phyloP scores from a whole-genome alignment of 768 basidiomycete genomes.

The Clathrus columnatus region DNA sequence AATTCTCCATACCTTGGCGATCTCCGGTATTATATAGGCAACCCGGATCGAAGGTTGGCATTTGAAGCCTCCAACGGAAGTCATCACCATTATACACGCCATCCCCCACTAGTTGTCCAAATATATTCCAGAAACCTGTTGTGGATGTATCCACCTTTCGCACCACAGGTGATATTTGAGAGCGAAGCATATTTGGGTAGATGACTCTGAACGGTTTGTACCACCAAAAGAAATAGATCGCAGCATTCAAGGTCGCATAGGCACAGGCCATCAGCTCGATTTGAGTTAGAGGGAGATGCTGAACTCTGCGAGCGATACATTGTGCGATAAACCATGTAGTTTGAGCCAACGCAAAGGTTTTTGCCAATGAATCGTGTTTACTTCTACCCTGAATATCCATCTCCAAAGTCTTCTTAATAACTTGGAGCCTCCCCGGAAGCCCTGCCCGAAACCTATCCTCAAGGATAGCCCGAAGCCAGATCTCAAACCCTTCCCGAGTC shows the following conservation, averaged over 20 bases:
- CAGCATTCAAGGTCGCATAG: neutral
- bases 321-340: too few relatives aligned
- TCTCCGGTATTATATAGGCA: neutral
- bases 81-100: neutral
- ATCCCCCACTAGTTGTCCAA: neutral
- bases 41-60: too few relatives aligned
- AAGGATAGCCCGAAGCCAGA: too few relatives aligned
- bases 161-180: neutral
- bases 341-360: too few relatives aligned
- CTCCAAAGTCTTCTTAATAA: too few relatives aligned
- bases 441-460: too few relatives aligned
- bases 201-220: neutral
- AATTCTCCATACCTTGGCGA: slow-evolving; percentile 16
- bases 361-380: too few relatives aligned
- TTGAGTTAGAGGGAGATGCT: slow-evolving; percentile 6
- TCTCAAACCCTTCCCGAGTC: too few relatives aligned
- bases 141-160: neutral
- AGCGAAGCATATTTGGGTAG: slow-evolving; percentile 12
- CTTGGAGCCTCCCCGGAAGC: too few relatives aligned
- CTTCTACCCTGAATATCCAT: too few relatives aligned
- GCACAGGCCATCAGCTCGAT: neutral
- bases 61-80: neutral
- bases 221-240: too few relatives aligned
- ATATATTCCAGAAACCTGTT: neutral
- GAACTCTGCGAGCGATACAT: too few relatives aligned